These are phyloP conservation scores for Phialophora tarda DNA, from an alignment of 2,329 filamentous ascomycete species.

Conservation along the genomic window DNA sequence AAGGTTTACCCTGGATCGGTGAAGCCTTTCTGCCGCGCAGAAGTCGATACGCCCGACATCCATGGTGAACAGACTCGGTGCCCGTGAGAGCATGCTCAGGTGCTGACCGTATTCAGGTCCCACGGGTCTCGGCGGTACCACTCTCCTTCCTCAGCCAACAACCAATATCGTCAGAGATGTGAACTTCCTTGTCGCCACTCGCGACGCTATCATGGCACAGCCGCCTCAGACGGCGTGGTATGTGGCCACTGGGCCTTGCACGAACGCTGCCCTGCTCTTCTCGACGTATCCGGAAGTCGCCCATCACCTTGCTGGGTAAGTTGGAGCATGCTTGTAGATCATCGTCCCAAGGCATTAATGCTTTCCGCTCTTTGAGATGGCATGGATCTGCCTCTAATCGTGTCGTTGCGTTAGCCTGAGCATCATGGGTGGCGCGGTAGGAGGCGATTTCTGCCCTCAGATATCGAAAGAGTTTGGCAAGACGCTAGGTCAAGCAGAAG, in stretches of 20 bases:
- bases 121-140: constrained; percentile 85
- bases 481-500: constrained; percentile 43
- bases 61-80: constrained; percentile 64
- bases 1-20: constrained; percentile 75
- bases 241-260: constrained; percentile 83
- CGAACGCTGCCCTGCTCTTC: constrained; percentile 81
- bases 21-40: constrained; percentile 74
- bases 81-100: background rate
- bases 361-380: background rate
- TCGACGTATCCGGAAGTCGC: constrained; percentile 73
- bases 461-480: constrained; percentile 67
- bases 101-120: constrained; percentile 54
- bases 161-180: constrained; percentile 65
- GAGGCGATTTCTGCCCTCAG: constrained; percentile 75
- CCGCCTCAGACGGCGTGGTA: constrained; percentile 74
- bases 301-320: constrained; percentile 69
- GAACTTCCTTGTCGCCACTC: constrained; percentile 68
- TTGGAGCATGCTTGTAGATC: background rate
- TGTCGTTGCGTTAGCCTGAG: constrained; percentile 56
- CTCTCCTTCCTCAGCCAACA: constrained; percentile 71
- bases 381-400: constrained; percentile 2
- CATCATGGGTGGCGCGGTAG: constrained; percentile 91
- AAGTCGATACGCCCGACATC: constrained; percentile 79
- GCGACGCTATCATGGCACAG: constrained; percentile 51
- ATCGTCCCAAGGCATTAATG: background rate